Evolutionary conservation across 371 early-diverging fungal species (phyloP).

Genomic region (Vairimorpha apis): DNA sequence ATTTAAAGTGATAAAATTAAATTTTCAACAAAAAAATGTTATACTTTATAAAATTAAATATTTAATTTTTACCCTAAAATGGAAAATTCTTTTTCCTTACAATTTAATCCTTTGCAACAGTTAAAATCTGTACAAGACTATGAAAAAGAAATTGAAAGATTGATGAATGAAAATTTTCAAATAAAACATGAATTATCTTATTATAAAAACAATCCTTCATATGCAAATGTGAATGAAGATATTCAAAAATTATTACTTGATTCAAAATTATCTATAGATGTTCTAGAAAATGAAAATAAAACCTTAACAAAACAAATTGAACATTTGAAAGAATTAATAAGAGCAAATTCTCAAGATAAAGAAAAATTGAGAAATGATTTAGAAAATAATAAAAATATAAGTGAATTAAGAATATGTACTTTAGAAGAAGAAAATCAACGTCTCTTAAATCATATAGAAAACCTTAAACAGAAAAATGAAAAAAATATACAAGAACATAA

Average conservation of each 20-base stretch:
- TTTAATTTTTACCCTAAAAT: conserved; percentile 25
- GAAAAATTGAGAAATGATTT: conserved; percentile 13
- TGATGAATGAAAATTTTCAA: conserved; percentile 53
- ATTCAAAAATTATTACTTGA: conserved; percentile 50
- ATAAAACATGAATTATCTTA: conserved; percentile 52
- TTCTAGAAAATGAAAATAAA: conserved; percentile 40
- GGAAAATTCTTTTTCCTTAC: conserved; percentile 56
- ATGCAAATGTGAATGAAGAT: conserved; percentile 13
- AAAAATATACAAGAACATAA: conserved; percentile 1
- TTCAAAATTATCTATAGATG: conserved; percentile 22
- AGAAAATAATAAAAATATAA: background rate
- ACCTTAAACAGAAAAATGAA: conserved; percentile 6
- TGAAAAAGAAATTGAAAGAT: conserved; percentile 49
- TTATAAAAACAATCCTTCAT: conserved; percentile 1
- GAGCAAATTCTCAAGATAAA: background rate
- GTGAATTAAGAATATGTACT: background rate
- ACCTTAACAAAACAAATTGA: conserved; percentile 18
- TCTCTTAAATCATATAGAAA: conserved; percentile 41
- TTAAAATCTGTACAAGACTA: conserved; percentile 58
- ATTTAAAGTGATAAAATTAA: too few relatives aligned
- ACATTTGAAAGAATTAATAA: conserved; percentile 26
- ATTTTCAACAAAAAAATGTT: too few relatives aligned
- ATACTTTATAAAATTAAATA: background rate
- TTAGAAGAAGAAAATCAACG: conserved; percentile 56
- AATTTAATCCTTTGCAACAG: conserved; percentile 54